phyloP scores from a whole-genome alignment of 495 filamentous ascomycete genomes.

The Lasiosphaeria ovina region DNA sequence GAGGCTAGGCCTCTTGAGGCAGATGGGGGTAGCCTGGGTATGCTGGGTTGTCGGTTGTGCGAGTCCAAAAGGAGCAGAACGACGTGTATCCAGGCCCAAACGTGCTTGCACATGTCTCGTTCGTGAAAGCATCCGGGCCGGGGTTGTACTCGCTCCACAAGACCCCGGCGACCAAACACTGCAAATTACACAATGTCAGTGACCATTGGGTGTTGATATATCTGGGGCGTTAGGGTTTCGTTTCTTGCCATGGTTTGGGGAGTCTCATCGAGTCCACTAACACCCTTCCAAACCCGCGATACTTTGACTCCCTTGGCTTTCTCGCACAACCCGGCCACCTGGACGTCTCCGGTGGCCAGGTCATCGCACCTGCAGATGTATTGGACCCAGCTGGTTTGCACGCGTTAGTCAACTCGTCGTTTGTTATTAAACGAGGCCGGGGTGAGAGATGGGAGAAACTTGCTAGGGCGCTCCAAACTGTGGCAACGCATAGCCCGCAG shows the following conservation, averaged over 20 bases:
- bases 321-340: constrained; percentile 1
- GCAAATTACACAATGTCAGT: neutral
- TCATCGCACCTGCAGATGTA: neutral
- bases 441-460: neutral
- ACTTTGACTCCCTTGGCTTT: neutral
- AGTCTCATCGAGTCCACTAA: neutral
- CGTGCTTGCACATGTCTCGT: neutral
- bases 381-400: neutral
- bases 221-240: neutral
- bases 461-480: neutral
- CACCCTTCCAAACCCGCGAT: neutral
- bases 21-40: neutral
- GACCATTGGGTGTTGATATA: neutral
- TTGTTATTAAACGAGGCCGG: neutral
- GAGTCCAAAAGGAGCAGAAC: constrained; percentile 1
- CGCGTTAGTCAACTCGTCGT: neutral
- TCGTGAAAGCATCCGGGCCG: neutral
- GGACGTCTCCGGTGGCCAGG: neutral
- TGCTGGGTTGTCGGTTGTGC: neutral
- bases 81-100: neutral
- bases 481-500: neutral
- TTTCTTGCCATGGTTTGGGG: neutral
- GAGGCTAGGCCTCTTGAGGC: neutral
- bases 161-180: neutral
- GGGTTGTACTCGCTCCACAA: neutral